Evolutionary conservation across 2,329 filamentous ascomycete species (phyloP).

Genomic region (Pestalotiopsis sp.): DNA sequence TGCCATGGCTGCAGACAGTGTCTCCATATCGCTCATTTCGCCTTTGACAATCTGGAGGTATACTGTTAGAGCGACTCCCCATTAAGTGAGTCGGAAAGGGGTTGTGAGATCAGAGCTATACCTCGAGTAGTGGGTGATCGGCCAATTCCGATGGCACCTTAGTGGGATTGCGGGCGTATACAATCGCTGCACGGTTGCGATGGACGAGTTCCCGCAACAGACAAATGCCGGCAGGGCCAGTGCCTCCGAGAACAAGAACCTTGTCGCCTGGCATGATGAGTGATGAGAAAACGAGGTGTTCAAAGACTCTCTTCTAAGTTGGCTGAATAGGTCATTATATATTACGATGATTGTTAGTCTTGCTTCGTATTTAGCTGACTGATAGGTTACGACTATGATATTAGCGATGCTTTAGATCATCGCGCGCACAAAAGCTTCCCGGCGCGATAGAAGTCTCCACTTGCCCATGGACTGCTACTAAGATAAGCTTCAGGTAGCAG

Average conservation of each 20-base stretch:
- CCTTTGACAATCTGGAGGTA: conserved; percentile 26
- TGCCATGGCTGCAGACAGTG: conserved; percentile 20
- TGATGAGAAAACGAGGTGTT: not conserved
- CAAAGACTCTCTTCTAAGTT: not conserved
- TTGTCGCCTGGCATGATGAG: conserved; percentile 17
- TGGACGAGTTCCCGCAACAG: conserved; percentile 31
- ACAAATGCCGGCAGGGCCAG: conserved; percentile 33
- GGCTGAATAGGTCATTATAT: not conserved
- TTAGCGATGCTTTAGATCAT: too few relatives aligned
- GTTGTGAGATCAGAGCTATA: not conserved
- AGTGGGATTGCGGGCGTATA: conserved; percentile 21
- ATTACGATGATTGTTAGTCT: not conserved
- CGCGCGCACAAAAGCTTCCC: too few relatives aligned
- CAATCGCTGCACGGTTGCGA: conserved; percentile 28
- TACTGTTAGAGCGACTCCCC: not conserved
- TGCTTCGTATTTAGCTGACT: too few relatives aligned
- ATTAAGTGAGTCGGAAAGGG: not conserved
- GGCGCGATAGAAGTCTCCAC: too few relatives aligned
- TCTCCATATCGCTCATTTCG: conserved; percentile 21
- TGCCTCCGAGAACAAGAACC: conserved; percentile 33
- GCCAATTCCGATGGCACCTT: conserved; percentile 27
- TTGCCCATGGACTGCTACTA: too few relatives aligned
- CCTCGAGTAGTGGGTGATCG: conserved; percentile 22
- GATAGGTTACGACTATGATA: too few relatives aligned
- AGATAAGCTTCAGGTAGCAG: too few relatives aligned